Base-by-base conservation (phyloP, 2,329 filamentous ascomycete species). In the Clonostachys sp. region DNA sequence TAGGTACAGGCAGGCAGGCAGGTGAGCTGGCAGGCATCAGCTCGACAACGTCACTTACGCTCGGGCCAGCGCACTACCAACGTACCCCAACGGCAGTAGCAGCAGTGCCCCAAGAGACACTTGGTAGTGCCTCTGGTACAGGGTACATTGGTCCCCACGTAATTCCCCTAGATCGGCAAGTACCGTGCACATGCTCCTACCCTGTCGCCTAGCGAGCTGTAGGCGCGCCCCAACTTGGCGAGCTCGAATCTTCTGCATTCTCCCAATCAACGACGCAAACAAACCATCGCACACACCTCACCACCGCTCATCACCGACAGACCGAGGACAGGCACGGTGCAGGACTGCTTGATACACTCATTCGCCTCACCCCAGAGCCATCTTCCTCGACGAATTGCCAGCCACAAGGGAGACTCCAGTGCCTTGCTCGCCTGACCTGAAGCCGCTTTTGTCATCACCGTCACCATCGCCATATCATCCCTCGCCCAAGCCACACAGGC, bases 401-500 rank as follows among this genome's bases (percentile, higher is more conserved):
- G 24, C 24, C 24, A 30, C 24, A 30, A 30, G 24, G 24, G 24
- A 30, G 24, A 30, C 24, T 30, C 24, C 9, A 30, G 24, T 30
- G 24, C 24, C 3, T 30, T 30, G 20, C 12, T 42, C 24, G 36
- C 38, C 17, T 17, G 24, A 41, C 17, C 46, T 40, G 44, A 30
- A 38, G 42, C 51, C 56, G 57, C 58, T 49, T 56, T 59, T 57
- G 49, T 43, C 48, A 44, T 51, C 47, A 42, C 34, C 40, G 39
- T 47, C 45, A 41, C 41, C 40, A 45, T 9, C 24, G 24, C 9
- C 24, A 30, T 10, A 30, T 34, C 36, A 43, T 42, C 34, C 38
- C 35, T 45, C 17, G n/a, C 24, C 16, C 38, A 43, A 44, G 34
- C 46, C 34, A 6, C n/a, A 24, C 13, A n/a, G 42, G 36, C 44